Conservation (phyloP, 768 basidiomycete genomes). For the Russula griseocarnosa region DNA sequence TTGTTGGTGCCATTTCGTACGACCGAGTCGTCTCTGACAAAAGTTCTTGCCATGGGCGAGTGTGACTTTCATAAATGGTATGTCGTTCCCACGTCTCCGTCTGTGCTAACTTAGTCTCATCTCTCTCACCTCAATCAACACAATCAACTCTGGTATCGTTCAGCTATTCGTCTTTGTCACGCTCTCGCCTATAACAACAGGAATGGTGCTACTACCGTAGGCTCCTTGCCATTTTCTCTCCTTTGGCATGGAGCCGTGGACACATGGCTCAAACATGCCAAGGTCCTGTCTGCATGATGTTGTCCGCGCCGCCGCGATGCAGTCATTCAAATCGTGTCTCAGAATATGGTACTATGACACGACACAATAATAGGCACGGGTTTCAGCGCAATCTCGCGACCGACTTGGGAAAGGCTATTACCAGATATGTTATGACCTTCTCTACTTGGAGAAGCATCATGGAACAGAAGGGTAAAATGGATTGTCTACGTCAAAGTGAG, state of each 20-base stretch:
- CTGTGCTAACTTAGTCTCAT: too few species aligned
- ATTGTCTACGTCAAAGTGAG: too few species aligned
- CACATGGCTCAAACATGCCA: neutral
- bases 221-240: neutral
- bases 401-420: neutral
- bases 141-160: too few species aligned
- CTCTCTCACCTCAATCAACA: too few species aligned
- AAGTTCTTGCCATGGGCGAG: neutral
- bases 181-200: too few species aligned
- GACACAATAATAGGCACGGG: too few species aligned
- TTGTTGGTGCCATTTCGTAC: constrained; percentile 35
- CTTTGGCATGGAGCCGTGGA: neutral
- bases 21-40: neutral
- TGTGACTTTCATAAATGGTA: neutral
- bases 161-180: too few species aligned
- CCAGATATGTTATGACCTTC: neutral
- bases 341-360: too few species aligned
- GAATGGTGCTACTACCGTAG: too few species aligned
- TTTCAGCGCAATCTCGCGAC: too few species aligned
- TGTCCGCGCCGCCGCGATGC: neutral
- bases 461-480: neutral
- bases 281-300: neutral
- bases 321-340: too few species aligned
- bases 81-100: constrained; percentile 2
- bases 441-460: neutral